phyloP scores from a whole-genome alignment of 2,329 filamentous ascomycete genomes.

The Cordyceps farinosa region DNA sequence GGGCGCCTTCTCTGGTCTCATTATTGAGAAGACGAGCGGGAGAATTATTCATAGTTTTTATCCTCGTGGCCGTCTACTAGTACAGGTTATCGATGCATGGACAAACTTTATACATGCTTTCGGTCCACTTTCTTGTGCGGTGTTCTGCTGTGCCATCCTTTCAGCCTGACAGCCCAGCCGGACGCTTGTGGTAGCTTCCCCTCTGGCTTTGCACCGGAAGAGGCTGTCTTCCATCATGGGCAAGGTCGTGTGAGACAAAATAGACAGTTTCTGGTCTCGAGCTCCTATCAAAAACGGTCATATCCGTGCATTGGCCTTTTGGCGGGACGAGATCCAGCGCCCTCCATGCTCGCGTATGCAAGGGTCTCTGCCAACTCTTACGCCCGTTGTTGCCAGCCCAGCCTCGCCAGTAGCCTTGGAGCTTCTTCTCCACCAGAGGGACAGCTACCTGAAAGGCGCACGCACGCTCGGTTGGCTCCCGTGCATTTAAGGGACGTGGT shows the following conservation, averaged over 20 bases:
- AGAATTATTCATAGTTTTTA: background rate
- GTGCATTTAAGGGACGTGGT: background rate
- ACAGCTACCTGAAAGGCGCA: background rate
- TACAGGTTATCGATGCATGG: background rate
- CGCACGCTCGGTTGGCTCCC: constrained; percentile 11
- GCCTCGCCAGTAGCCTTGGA: background rate
- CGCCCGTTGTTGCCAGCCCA: background rate
- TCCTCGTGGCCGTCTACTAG: background rate
- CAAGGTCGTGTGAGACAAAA: no score
- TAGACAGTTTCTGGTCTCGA: no score
- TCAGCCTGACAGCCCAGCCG: background rate
- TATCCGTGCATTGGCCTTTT: background rate
- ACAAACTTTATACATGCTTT: background rate
- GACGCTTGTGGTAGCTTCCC: background rate
- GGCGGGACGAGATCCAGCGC: no score
- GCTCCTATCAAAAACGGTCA: no score
- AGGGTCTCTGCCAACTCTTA: background rate
- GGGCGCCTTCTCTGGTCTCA: no score
- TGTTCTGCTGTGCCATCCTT: background rate
- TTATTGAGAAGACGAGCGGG: background rate
- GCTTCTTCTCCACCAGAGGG: background rate
- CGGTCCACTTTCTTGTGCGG: background rate
- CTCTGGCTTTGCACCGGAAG: background rate
- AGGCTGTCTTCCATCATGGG: no score
- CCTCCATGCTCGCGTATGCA: no score